A percentile compares a stretch with the other conserved stretches of the same genome.
phyloP scores from a whole-genome alignment of 2,329 filamentous ascomycete genomes.

The Alternaria sp. region DNA sequence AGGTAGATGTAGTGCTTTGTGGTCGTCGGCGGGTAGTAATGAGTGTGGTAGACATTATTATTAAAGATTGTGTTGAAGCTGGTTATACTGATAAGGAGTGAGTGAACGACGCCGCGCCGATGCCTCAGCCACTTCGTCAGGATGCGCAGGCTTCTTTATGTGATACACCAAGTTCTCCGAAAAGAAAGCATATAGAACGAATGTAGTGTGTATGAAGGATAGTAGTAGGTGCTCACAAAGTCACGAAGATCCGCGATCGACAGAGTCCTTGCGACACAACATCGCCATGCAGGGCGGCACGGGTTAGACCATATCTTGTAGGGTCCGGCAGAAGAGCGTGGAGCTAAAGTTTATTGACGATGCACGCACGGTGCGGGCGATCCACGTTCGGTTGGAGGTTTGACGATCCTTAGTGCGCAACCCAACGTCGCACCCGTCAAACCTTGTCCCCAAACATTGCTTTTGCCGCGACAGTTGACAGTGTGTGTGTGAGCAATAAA shows the following conservation, averaged over 20 bases:
- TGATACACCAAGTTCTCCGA: background rate
- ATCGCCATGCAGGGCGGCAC: slow-evolving; percentile 23
- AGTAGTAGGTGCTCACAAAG: slow-evolving; percentile 11
- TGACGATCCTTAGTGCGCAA: slow-evolving; percentile 30
- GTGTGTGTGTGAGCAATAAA: slow-evolving; percentile 9
- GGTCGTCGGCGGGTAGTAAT: slow-evolving; percentile 8
- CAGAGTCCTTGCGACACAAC: slow-evolving; percentile 29
- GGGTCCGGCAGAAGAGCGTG: slow-evolving; percentile 23
- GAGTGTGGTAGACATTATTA: slow-evolving; percentile 38
- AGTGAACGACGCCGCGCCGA: slow-evolving; percentile 11
- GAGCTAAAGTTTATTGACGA: slow-evolving; percentile 34
- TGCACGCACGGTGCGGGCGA: slow-evolving; percentile 22
- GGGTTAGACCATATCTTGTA: slow-evolving; percentile 30
- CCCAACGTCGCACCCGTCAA: slow-evolving; percentile 30
- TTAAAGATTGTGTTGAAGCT: slow-evolving; percentile 16
- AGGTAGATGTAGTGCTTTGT: slow-evolving; percentile 11
- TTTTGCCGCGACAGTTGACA: slow-evolving; percentile 19
- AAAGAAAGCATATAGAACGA: slow-evolving; percentile 18
- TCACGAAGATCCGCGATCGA: slow-evolving; percentile 21
- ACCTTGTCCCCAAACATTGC: slow-evolving; percentile 23
- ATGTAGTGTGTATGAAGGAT: slow-evolving; percentile 17
- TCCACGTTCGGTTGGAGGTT: slow-evolving; percentile 31
- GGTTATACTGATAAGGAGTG: slow-evolving; percentile 1
- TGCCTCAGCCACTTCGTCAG: slow-evolving; percentile 2
- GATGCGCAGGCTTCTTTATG: slow-evolving; percentile 9